Evolutionary conservation across 208 protist genomes (phyloP).

Genomic region (Acanthamoeba triangularis): DNA sequence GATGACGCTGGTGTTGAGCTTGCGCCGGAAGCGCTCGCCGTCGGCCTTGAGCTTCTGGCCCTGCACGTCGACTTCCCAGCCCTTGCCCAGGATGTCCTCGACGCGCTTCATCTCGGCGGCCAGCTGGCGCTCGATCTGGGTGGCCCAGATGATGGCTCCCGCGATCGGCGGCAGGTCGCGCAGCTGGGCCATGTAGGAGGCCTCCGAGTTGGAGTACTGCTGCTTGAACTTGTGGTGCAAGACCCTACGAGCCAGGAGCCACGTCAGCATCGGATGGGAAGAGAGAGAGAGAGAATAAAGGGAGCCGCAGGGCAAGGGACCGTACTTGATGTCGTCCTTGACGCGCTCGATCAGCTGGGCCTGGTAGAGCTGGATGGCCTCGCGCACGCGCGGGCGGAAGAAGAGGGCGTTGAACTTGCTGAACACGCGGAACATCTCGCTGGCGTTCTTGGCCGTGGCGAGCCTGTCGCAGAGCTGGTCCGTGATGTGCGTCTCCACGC

Average conservation of each 20-base stretch:
- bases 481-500: conserved; percentile 92
- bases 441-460: conserved; percentile 90
- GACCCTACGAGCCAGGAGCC: background rate
- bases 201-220: conserved; percentile 90
- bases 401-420: conserved; percentile 93
- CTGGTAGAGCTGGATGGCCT: conserved; percentile 92
- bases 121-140: conserved; percentile 93
- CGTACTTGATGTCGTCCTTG: conserved; percentile 92
- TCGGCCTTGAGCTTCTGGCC: conserved; percentile 91
- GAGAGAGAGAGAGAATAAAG: background rate
- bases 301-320: background rate
- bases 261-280: no score
- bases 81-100: conserved; percentile 91
- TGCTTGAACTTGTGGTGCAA: conserved; percentile 93
- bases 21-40: conserved; percentile 89
- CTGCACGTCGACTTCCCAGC: conserved; percentile 92
- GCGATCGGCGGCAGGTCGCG: conserved; percentile 92
- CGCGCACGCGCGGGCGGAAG: conserved; percentile 89
- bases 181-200: conserved; percentile 88
- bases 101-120: conserved; percentile 91
- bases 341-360: conserved; percentile 90
- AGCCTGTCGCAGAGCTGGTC: conserved; percentile 90
- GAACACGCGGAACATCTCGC: conserved; percentile 95
- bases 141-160: conserved; percentile 93
- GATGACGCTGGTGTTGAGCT: conserved; percentile 88